These are phyloP conservation scores for Sclerotinia spermophila DNA, from an alignment of 2,329 filamentous ascomycete genomes.

Conservation along the genomic window DNA sequence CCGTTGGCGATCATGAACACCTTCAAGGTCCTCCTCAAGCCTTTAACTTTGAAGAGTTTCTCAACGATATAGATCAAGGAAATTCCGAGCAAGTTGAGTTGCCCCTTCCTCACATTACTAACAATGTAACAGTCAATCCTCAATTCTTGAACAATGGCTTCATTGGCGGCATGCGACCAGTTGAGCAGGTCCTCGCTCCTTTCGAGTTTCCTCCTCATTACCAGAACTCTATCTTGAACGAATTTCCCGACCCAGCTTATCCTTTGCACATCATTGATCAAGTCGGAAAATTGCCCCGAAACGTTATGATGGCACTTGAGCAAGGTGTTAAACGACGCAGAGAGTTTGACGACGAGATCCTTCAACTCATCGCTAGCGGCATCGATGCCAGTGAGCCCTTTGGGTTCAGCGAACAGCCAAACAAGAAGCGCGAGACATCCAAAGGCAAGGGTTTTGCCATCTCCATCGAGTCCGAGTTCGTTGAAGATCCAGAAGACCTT, in stretches of 20 bases:
- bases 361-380: not conserved
- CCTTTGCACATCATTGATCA: slow-evolving; percentile 29
- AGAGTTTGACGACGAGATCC: not conserved
- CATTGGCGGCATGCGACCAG: not conserved
- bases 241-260: slow-evolving; percentile 21
- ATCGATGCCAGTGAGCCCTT: not conserved
- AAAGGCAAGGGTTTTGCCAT: not conserved
- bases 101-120: not conserved
- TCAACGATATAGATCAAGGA: not conserved
- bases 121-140: slow-evolving; percentile 5
- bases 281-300: slow-evolving; percentile 4
- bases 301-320: not conserved
- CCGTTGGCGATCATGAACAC: not conserved
- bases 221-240: slow-evolving; percentile 26
- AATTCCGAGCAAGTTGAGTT: slow-evolving; percentile 11
- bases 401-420: not conserved
- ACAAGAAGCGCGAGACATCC: not conserved
- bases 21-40: not conserved
- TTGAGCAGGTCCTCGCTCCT: not conserved
- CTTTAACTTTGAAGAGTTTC: not conserved
- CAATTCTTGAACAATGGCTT: not conserved
- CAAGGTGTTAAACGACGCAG: slow-evolving; percentile 3
- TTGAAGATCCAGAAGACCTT: not conserved
- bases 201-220: not conserved
- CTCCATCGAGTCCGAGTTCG: not conserved